Percentiles rank a stretch among this genome's conserved stretches.
These are phyloP conservation scores for Fusarium chlamydosporum DNA, from an alignment of 2,329 filamentous ascomycete species.

Conservation along the genomic window DNA sequence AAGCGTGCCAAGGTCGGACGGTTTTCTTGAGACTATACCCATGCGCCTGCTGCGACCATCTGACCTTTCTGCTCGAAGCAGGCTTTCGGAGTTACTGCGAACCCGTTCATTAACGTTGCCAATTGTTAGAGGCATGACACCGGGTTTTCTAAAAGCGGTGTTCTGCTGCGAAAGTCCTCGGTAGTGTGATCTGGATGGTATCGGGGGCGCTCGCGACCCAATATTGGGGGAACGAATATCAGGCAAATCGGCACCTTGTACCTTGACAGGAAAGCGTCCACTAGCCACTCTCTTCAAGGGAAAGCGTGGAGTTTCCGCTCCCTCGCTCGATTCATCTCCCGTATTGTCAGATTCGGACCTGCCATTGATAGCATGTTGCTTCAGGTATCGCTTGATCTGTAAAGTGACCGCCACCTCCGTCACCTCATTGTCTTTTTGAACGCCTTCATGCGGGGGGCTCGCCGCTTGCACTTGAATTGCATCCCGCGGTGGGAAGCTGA, in stretches of 20 bases:
- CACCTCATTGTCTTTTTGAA: conserved; percentile 71
- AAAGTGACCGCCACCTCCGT: conserved; percentile 72
- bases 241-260: conserved; percentile 78
- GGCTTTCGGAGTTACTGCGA: conserved; percentile 75
- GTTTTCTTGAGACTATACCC: conserved; percentile 72
- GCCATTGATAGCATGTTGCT: conserved; percentile 66
- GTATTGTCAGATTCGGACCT: conserved; percentile 69
- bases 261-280: conserved; percentile 77
- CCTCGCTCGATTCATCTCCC: conserved; percentile 77
- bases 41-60: conserved; percentile 73
- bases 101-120: conserved; percentile 77
- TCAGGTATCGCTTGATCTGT: conserved; percentile 73
- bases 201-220: conserved; percentile 75
- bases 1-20: conserved; percentile 72
- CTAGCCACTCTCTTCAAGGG: conserved; percentile 73
- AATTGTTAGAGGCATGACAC: conserved; percentile 78
- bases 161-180: conserved; percentile 80
- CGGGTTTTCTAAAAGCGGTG: conserved; percentile 74
- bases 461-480: conserved; percentile 71
- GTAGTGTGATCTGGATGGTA: conserved; percentile 83
- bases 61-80: conserved; percentile 67
- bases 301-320: conserved; percentile 82
- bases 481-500: conserved; percentile 82
- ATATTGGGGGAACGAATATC: conserved; percentile 77
- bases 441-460: conserved; percentile 69